phyloP scores from a whole-genome alignment of 2,329 filamentous ascomycete species.

The Corinectria fuckeliana region DNA sequence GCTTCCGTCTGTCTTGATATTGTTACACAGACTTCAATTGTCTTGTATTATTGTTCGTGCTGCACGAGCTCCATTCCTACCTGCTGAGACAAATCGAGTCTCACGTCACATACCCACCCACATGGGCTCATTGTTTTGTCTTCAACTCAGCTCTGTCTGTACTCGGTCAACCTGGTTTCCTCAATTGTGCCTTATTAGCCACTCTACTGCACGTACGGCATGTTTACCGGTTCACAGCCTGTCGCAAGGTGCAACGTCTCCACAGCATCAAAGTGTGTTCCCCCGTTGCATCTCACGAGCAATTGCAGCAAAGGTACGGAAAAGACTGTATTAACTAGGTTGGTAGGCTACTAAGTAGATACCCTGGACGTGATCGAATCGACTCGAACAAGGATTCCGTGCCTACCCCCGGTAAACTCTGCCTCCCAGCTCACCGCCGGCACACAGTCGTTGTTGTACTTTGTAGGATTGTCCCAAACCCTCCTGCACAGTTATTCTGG shows the following conservation, averaged over 20 bases:
- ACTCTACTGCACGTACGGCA: not conserved
- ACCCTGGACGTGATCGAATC: not conserved
- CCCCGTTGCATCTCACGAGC: not conserved
- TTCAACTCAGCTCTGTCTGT: not conserved
- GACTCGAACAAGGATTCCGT: not conserved
- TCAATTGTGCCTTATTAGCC: not conserved
- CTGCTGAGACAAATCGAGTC: not conserved
- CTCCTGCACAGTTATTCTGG: not conserved
- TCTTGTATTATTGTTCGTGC: too few species aligned
- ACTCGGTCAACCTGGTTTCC: not conserved
- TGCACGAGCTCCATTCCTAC: conserved; percentile 7
- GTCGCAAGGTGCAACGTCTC: conserved; percentile 12
- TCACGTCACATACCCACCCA: not conserved
- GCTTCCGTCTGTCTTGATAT: too few species aligned
- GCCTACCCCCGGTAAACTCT: conserved; percentile 2
- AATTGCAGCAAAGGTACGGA: not conserved
- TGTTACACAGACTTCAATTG: too few species aligned
- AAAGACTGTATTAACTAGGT: not conserved
- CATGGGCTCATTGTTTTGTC: not conserved
- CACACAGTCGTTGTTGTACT: not conserved
- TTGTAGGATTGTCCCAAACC: not conserved
- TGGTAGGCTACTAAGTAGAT: not conserved
- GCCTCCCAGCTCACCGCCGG: conserved; percentile 16
- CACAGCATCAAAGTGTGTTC: conserved; percentile 3
- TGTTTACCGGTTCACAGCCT: not conserved